These are phyloP conservation scores for Coprinopsis strossmayeri DNA, from an alignment of 768 basidiomycete genomes.

Conservation along the genomic window DNA sequence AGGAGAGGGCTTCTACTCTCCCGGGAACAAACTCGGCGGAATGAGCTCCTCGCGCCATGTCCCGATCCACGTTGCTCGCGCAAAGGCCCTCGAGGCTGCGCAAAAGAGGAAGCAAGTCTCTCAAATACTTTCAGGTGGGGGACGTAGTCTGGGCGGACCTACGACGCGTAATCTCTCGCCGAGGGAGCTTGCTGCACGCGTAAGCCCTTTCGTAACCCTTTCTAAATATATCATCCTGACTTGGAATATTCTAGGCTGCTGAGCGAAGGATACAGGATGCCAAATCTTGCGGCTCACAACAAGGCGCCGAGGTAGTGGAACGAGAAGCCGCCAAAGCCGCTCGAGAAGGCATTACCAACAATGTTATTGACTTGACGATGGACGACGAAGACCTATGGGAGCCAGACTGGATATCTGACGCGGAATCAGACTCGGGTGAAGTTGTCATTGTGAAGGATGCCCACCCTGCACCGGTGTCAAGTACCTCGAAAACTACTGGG, in stretches of 20 bases:
- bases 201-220: constrained; percentile 16
- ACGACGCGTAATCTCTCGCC: constrained; percentile 42
- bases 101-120: constrained; percentile 57
- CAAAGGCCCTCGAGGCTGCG: constrained; percentile 71
- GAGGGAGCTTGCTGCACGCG: constrained; percentile 68
- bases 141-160: constrained; percentile 49
- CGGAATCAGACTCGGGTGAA: neutral
- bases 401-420: constrained; percentile 4
- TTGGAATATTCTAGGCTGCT: constrained; percentile 57
- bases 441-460: neutral
- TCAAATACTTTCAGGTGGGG: constrained; percentile 42
- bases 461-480: neutral
- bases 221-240: constrained; percentile 1
- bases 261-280: constrained; percentile 73
- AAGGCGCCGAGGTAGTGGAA: constrained; percentile 30
- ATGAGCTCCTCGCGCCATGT: constrained; percentile 55
- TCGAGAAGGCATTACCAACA: constrained; percentile 52
- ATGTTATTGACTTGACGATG: constrained; percentile 57
- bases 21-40: constrained; percentile 64
- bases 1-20: constrained; percentile 85
- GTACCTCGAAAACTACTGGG: neutral
- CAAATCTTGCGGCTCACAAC: constrained; percentile 64
- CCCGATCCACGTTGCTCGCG: constrained; percentile 55
- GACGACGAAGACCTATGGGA: constrained; percentile 17
- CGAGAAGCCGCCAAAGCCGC: constrained; percentile 66